A percentile compares a stretch with the other conserved stretches of the same genome.
Conservation (phyloP, 2,329 filamentous ascomycete species). For the Coccinonectria pachysandricola region DNA sequence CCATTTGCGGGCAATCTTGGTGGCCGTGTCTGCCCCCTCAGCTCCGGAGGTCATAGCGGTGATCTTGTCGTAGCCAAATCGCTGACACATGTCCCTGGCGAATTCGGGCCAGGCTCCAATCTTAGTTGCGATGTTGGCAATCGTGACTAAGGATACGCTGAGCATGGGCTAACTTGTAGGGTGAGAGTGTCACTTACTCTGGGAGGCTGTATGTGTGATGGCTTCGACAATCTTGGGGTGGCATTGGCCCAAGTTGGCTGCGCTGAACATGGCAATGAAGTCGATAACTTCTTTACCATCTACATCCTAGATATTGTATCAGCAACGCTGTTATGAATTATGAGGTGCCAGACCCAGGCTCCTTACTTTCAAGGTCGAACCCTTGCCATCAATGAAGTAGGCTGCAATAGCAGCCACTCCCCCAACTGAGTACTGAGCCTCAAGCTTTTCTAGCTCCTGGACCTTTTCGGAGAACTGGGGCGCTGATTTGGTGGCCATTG, state of each 20-base stretch:
- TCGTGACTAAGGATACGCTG: constrained; percentile 3
- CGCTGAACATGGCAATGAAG: constrained; percentile 8
- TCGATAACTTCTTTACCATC: constrained; percentile 8
- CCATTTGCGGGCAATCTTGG: constrained; percentile 11
- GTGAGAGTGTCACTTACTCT: constrained; percentile 1
- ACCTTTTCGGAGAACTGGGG: too few relatives aligned
- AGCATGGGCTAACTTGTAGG: not conserved
- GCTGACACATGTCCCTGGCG: constrained; percentile 7
- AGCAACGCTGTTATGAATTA: not conserved
- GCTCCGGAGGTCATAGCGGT: constrained; percentile 8
- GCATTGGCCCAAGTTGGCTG: constrained; percentile 7
- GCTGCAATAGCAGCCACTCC: too few relatives aligned
- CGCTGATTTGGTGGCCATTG: too few relatives aligned
- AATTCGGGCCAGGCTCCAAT: constrained; percentile 5
- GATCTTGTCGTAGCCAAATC: constrained; percentile 9
- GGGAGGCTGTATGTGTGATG: constrained; percentile 2
- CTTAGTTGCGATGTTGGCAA: constrained; percentile 10
- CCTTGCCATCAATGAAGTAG: too few relatives aligned
- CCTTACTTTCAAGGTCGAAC: constrained; percentile 6
- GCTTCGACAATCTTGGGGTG: constrained; percentile 7
- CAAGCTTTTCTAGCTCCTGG: too few relatives aligned
- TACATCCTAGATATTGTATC: constrained; percentile 2
- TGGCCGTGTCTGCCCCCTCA: constrained; percentile 11
- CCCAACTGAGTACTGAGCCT: too few relatives aligned
- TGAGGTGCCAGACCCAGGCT: not conserved